Evolutionary conservation across 2,329 filamentous ascomycete species (phyloP).

Genomic region (Aspergillus flavus): DNA sequence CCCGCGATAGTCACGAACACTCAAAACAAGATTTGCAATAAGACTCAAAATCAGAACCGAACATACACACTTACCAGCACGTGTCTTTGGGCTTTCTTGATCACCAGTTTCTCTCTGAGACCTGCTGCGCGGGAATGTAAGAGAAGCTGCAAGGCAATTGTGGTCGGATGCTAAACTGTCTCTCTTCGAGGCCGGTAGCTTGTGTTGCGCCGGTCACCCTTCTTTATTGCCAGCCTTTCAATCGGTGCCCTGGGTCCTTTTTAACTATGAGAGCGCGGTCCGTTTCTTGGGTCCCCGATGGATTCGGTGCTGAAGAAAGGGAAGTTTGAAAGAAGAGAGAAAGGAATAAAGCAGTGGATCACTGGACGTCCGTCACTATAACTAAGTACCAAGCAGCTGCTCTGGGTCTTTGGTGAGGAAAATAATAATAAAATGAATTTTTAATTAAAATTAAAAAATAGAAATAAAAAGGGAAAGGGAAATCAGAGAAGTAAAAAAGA

Average conservation of each 20-base stretch:
- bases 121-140: conserved; percentile 24
- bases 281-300: conserved; percentile 14
- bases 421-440: conserved; percentile 18
- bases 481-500: neutral
- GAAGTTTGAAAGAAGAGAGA: conserved; percentile 8
- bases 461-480: neutral
- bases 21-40: neutral
- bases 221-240: neutral
- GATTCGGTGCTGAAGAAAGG: conserved; percentile 14
- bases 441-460: neutral
- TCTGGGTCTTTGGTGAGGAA: conserved; percentile 11
- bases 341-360: conserved; percentile 16
- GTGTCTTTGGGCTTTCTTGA: conserved; percentile 16
- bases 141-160: conserved; percentile 27
- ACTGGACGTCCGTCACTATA: conserved; percentile 21
- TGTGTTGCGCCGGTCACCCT: conserved; percentile 7
- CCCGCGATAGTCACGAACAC: too few relatives aligned
- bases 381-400: conserved; percentile 14
- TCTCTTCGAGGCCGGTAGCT: conserved; percentile 16
- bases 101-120: conserved; percentile 18
- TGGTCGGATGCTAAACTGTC: conserved; percentile 19
- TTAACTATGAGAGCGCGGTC: conserved; percentile 13
- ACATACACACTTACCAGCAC: conserved; percentile 24
- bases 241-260: conserved; percentile 3
- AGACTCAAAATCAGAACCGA: conserved; percentile 13